These are phyloP conservation scores for Anthoceros angustus DNA, from an alignment of 225 moss, liverwort and hornwort genomes.

Conservation along the genomic window DNA sequence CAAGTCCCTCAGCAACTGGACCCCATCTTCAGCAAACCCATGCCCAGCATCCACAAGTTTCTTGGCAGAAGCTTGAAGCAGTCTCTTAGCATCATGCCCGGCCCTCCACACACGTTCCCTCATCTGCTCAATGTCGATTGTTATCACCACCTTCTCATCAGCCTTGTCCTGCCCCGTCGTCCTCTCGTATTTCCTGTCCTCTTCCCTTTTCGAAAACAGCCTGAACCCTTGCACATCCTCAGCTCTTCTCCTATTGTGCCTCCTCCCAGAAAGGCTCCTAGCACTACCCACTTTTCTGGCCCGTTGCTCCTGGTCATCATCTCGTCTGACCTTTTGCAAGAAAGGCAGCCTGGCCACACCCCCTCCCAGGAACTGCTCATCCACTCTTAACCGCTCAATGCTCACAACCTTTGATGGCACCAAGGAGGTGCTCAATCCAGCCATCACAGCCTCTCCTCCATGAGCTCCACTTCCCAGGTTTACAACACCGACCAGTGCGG, in stretches of 20 bases:
- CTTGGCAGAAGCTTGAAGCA: slow-evolving; percentile 13
- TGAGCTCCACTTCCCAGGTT: background rate
- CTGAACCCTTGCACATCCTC: slow-evolving; percentile 2
- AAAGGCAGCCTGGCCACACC: background rate
- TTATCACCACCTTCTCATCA: slow-evolving; percentile 58
- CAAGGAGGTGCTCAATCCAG: slow-evolving; percentile 1
- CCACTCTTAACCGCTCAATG: background rate
- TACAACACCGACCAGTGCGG: background rate
- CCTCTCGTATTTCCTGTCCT: slow-evolving; percentile 3
- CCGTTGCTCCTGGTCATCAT: background rate
- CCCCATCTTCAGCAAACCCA: slow-evolving; percentile 39
- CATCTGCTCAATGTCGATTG: slow-evolving; percentile 53
- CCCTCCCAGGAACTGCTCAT: background rate
- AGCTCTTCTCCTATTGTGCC: slow-evolving; percentile 38
- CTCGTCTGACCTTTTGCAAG: background rate
- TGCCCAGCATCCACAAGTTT: slow-evolving; percentile 25
- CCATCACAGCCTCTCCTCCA: background rate
- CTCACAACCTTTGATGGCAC: background rate
- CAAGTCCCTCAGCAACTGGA: slow-evolving; percentile 63
- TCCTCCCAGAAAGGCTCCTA: slow-evolving; percentile 27
- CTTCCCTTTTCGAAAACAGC: background rate
- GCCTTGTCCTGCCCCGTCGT: slow-evolving; percentile 15
- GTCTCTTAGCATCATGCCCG: slow-evolving; percentile 23
- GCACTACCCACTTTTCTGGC: background rate
- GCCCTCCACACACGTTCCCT: slow-evolving; percentile 46